phyloP scores from a whole-genome alignment of 2,329 filamentous ascomycete species.

The Aspergillus fijiensis region DNA sequence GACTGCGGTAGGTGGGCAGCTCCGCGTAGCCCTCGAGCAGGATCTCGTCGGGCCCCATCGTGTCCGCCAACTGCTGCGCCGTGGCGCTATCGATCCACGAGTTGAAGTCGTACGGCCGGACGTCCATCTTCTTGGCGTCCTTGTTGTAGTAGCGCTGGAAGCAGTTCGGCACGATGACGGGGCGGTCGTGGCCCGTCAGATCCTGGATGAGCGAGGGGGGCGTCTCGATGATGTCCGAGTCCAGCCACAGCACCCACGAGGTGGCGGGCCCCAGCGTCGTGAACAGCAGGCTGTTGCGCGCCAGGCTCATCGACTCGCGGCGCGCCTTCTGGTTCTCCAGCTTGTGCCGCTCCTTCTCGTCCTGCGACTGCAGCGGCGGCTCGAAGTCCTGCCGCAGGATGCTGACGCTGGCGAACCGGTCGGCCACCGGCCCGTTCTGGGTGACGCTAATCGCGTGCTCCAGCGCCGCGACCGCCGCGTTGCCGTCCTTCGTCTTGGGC shows the following conservation, averaged over 20 bases:
- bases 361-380: slow-evolving; percentile 73
- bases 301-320: slow-evolving; percentile 86
- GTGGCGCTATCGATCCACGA: slow-evolving; percentile 90
- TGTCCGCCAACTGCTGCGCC: slow-evolving; percentile 70
- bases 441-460: slow-evolving; percentile 84
- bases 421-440: slow-evolving; percentile 75
- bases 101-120: slow-evolving; percentile 94
- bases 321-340: slow-evolving; percentile 84
- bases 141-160: slow-evolving; percentile 83
- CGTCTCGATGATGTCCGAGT: slow-evolving; percentile 87
- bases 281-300: slow-evolving; percentile 91
- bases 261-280: slow-evolving; percentile 88
- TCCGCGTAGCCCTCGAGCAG: slow-evolving; percentile 90
- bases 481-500: slow-evolving; percentile 89
- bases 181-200: slow-evolving; percentile 79
- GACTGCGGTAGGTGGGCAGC: slow-evolving; percentile 83
- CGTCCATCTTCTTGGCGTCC: slow-evolving; percentile 66
- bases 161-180: slow-evolving; percentile 94
- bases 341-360: slow-evolving; percentile 87
- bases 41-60: slow-evolving; percentile 89
- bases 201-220: slow-evolving; percentile 86
- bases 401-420: slow-evolving; percentile 87
- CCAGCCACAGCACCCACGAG: slow-evolving; percentile 96
- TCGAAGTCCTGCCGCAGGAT: slow-evolving; percentile 96
- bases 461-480: slow-evolving; percentile 76